These are phyloP conservation scores for Poa pratensis DNA, from an alignment of 176 grass and related monocot species.

Conservation along the genomic window DNA sequence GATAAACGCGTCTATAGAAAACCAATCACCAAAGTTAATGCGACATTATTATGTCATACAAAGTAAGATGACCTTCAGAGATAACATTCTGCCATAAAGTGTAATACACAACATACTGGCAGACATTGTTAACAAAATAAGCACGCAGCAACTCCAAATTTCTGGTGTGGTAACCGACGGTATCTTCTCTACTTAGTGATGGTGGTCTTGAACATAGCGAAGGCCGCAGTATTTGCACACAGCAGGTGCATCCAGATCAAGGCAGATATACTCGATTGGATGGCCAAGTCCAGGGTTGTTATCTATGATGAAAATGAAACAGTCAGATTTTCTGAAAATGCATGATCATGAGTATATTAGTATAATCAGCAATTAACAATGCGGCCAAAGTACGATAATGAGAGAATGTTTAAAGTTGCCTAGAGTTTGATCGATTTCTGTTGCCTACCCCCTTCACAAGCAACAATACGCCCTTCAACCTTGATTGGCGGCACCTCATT, in stretches of 20 bases:
- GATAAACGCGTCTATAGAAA: neutral
- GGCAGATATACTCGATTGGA: constrained; percentile 95
- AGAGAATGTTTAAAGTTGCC: neutral
- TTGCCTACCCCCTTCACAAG: constrained; percentile 87
- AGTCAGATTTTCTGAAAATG: constrained; percentile 45
- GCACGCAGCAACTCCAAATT: constrained; percentile 51
- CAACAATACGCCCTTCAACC: constrained; percentile 77
- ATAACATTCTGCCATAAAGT: constrained; percentile 19
- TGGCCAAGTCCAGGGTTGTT: constrained; percentile 73
- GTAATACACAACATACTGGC: constrained; percentile 34
- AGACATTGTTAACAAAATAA: constrained; percentile 43
- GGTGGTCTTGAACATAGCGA: constrained; percentile 85
- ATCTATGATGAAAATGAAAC: constrained; percentile 56
- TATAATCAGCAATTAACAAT: neutral
- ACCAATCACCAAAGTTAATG: constrained; percentile 32
- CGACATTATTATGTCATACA: constrained; percentile 37
- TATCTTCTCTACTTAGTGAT: constrained; percentile 61
- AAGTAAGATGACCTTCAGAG: constrained; percentile 30
- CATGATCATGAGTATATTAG: constrained; percentile 5
- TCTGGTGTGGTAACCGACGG: constrained; percentile 24
- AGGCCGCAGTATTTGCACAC: constrained; percentile 98
- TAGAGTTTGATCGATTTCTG: constrained; percentile 7
- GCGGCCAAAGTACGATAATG: neutral
- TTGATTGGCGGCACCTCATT: constrained; percentile 82
- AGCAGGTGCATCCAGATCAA: constrained; percentile 74